Evolutionary conservation across 257 asterid genomes (phyloP).

Genomic region (Solanum etuberosum): DNA sequence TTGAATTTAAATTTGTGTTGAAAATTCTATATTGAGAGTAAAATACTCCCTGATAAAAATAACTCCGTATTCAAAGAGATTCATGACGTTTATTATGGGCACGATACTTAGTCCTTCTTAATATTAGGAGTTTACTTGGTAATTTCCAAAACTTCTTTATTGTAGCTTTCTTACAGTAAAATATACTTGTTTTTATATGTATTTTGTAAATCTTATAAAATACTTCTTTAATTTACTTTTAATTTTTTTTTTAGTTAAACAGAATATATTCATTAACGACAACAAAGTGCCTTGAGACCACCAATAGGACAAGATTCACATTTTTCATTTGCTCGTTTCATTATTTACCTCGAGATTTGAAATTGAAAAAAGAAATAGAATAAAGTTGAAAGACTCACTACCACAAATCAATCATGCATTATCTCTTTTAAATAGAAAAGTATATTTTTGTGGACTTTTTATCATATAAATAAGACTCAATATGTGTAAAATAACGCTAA

Average conservation of each 20-base stretch:
- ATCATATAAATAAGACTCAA: not conserved
- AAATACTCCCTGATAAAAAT: too few relatives aligned
- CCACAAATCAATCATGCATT: not conserved
- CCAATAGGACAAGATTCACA: not conserved
- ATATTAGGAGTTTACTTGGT: not conserved
- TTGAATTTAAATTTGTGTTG: accelerated
- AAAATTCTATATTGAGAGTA: too few relatives aligned
- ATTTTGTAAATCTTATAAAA: not conserved
- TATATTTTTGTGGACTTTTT: too few relatives aligned
- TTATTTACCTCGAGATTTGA: not conserved
- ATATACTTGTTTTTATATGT: not conserved
- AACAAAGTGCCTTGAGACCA: not conserved
- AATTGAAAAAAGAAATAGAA: not conserved
- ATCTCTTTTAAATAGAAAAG: not conserved
- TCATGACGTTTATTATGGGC: not conserved
- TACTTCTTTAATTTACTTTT: too few relatives aligned
- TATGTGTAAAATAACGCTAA: not conserved
- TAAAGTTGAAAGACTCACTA: not conserved
- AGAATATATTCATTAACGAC: not conserved
- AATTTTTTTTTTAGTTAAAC: not conserved
- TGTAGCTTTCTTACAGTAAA: not conserved
- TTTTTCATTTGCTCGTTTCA: not conserved
- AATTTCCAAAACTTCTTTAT: not conserved
- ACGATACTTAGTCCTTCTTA: not conserved
- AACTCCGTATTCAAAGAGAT: not conserved